phyloP scores from a whole-genome alignment of 2,329 filamentous ascomycete genomes.

The Rasamsonia emersonii region DNA sequence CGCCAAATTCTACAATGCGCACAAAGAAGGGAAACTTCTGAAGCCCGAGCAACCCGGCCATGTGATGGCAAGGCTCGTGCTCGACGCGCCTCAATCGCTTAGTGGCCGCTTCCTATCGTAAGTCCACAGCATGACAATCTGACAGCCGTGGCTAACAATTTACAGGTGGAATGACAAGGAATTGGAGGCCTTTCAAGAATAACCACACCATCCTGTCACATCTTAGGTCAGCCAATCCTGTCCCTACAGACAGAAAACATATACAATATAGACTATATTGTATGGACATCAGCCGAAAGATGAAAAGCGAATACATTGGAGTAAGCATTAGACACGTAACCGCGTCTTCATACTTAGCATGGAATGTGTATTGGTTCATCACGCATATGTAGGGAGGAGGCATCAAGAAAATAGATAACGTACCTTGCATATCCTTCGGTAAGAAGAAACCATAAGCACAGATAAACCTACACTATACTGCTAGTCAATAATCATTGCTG shows the following conservation, averaged over 20 bases:
- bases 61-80: constrained; percentile 72
- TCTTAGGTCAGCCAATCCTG: constrained; percentile 13
- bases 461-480: neutral
- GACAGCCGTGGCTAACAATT: constrained; percentile 14
- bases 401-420: constrained; percentile 11
- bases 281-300: constrained; percentile 51
- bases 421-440: constrained; percentile 13
- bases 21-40: constrained; percentile 63
- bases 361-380: constrained; percentile 50
- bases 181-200: constrained; percentile 36
- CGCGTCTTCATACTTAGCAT: constrained; percentile 54
- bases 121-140: constrained; percentile 10
- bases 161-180: constrained; percentile 39
- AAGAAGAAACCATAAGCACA: neutral
- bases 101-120: constrained; percentile 62
- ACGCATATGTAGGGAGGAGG: constrained; percentile 23
- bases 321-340: constrained; percentile 44
- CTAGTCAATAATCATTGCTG: too few relatives aligned
- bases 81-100: constrained; percentile 56
- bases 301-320: constrained; percentile 54
- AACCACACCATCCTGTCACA: constrained; percentile 10
- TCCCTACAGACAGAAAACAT: too few relatives aligned
- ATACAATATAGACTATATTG: constrained; percentile 18
- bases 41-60: constrained; percentile 75
- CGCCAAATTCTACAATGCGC: constrained; percentile 59